A percentile compares a stretch with the other conserved stretches of the same genome.
Conservation (phyloP, 2,329 filamentous ascomycete genomes). For the Arthrobotrys megalospora region DNA sequence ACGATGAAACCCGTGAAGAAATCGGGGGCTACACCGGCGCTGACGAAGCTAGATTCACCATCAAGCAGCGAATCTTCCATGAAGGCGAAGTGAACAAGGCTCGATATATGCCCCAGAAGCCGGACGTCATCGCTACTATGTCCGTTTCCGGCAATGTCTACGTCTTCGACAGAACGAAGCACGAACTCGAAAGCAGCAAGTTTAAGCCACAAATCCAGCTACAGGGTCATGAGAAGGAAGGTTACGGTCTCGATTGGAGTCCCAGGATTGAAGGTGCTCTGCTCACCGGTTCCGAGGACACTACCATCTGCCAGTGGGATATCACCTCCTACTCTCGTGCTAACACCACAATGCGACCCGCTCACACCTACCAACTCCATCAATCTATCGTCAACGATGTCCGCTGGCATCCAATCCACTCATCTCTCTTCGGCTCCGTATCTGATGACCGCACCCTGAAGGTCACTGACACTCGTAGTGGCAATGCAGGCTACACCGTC, state of each 20-base stretch:
- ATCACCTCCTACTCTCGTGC: conserved; percentile 80
- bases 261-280: conserved; percentile 85
- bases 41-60: conserved; percentile 84
- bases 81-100: conserved; percentile 98
- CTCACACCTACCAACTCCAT: conserved; percentile 83
- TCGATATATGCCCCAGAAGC: conserved; percentile 96
- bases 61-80: conserved; percentile 96
- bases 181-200: conserved; percentile 77
- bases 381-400: conserved; percentile 95
- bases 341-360: conserved; percentile 79
- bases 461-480: conserved; percentile 86
- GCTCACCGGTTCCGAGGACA: conserved; percentile 91
- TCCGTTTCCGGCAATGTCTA: conserved; percentile 89
- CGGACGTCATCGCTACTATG: conserved; percentile 94
- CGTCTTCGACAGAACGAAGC: conserved; percentile 96
- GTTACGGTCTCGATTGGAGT: conserved; percentile 94
- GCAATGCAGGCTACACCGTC: conserved; percentile 74
- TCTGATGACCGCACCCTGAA: conserved; percentile 96
- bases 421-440: conserved; percentile 88
- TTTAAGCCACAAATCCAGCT: conserved; percentile 88
- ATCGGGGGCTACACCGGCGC: conserved; percentile 91
- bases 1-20: conserved; percentile 91
- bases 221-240: conserved; percentile 86
- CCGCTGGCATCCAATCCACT: conserved; percentile 90
- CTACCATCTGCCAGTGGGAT: conserved; percentile 93